Evolutionary conservation across 345 rosid genomes (phyloP).

Genomic region (Pelargonium nanum): DNA sequence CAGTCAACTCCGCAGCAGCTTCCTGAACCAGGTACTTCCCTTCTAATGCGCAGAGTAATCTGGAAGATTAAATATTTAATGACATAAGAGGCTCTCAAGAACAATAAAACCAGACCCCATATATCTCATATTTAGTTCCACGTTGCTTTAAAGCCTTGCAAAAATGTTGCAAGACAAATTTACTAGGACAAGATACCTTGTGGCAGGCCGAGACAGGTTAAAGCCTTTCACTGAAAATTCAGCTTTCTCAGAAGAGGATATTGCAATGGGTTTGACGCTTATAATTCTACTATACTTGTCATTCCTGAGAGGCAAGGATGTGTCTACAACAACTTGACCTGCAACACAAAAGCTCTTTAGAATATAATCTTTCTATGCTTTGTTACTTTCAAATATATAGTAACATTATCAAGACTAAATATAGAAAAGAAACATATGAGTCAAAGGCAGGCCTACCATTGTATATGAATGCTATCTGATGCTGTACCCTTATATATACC

Average conservation of each 20-base stretch:
- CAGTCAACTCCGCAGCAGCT: slow-evolving; percentile 32
- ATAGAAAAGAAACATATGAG: slow-evolving; percentile 5
- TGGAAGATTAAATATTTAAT: slow-evolving; percentile 18
- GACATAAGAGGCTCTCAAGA: not conserved
- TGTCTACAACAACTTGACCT: slow-evolving; percentile 81
- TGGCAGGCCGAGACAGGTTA: slow-evolving; percentile 54
- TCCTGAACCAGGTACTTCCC: slow-evolving; percentile 76
- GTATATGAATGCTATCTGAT: slow-evolving; percentile 70
- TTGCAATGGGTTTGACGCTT: slow-evolving; percentile 72
- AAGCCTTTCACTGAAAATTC: slow-evolving; percentile 70
- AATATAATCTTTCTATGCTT: slow-evolving; percentile 2
- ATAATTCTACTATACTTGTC: slow-evolving; percentile 42
- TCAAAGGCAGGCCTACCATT: slow-evolving; percentile 45
- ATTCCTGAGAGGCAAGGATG: slow-evolving; percentile 52
- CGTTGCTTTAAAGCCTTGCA: not conserved
- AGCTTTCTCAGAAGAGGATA: slow-evolving; percentile 45
- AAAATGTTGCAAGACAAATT: slow-evolving; percentile 8
- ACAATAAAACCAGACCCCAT: slow-evolving; percentile 3
- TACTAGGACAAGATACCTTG: slow-evolving; percentile 40
- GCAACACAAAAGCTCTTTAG: slow-evolving; percentile 20
- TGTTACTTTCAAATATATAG: too few relatives aligned
- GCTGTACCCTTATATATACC: slow-evolving; percentile 62
- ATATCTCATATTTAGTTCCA: slow-evolving; percentile 6
- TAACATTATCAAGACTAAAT: not conserved
- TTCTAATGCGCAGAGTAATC: slow-evolving; percentile 86